Evolutionary conservation across 208 protist species (phyloP).

Genomic region (Wallacemonas sp.): DNA sequence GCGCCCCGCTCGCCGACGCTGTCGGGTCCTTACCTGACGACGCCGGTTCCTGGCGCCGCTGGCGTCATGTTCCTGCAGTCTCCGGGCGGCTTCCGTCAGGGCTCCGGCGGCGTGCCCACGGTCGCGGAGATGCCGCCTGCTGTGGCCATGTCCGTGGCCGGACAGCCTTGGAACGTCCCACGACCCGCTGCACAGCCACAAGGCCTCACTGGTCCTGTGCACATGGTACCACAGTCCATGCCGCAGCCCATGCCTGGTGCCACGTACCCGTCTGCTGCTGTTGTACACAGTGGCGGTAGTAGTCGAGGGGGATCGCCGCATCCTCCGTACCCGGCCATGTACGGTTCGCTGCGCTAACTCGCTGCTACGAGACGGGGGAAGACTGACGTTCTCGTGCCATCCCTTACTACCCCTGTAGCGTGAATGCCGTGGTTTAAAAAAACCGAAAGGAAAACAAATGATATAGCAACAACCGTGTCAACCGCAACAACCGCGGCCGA

Average conservation of each 20-base stretch:
- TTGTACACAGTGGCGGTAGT: neutral
- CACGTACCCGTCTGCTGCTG: neutral
- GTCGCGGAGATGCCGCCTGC: slow-evolving; percentile 4
- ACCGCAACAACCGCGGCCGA: too few species aligned
- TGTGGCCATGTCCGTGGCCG: neutral
- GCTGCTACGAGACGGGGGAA: too few species aligned
- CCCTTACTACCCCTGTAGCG: too few species aligned
- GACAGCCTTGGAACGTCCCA: neutral
- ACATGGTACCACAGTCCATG: neutral
- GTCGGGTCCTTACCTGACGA: neutral
- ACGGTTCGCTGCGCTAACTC: neutral
- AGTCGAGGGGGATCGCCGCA: slow-evolving; percentile 6
- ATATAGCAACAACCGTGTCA: too few species aligned
- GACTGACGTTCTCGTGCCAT: too few species aligned
- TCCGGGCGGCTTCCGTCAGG: neutral
- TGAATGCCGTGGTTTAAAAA: too few species aligned
- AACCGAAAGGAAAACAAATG: too few species aligned
- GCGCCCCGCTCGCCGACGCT: neutral
- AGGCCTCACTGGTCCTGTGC: neutral
- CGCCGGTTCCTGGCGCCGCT: neutral
- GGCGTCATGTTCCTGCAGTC: slow-evolving; percentile 1
- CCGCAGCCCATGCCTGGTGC: neutral
- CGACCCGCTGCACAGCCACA: too few species aligned
- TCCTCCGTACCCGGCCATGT: neutral
- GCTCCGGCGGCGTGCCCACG: neutral